phyloP scores from a whole-genome alignment of 306 rosid genomes.

The Rubus parviflorus region DNA sequence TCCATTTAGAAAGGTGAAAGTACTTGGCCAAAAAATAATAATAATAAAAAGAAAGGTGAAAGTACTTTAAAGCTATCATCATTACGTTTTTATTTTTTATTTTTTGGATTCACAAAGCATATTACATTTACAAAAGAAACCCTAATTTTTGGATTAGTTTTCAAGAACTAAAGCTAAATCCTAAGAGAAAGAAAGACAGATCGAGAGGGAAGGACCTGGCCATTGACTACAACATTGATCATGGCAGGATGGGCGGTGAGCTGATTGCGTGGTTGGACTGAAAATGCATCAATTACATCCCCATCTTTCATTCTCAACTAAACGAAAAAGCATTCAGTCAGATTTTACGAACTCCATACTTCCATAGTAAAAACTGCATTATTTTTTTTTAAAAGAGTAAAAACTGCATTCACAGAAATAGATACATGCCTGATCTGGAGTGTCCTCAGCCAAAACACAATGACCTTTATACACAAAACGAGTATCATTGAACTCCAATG shows the following conservation, averaged over 20 bases:
- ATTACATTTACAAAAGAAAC: too few relatives aligned
- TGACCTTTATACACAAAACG: conserved; percentile 71
- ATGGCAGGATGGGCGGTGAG: too few relatives aligned
- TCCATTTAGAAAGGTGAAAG: too few relatives aligned
- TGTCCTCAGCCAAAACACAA: conserved; percentile 58
- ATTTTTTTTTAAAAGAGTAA: too few relatives aligned
- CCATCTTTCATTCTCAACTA: conserved; percentile 74
- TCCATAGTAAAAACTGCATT: too few relatives aligned
- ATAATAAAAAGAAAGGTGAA: too few relatives aligned
- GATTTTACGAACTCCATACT: not conserved
- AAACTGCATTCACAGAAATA: too few relatives aligned
- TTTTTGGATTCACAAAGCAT: too few relatives aligned
- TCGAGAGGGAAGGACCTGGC: not conserved
- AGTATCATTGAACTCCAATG: conserved; percentile 54
- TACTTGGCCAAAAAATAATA: too few relatives aligned
- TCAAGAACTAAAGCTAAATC: not conserved
- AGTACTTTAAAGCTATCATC: too few relatives aligned
- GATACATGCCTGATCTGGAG: conserved; percentile 41
- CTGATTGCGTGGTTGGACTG: not conserved
- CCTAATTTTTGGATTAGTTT: too few relatives aligned
- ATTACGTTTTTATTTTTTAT: too few relatives aligned
- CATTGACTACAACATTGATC: not conserved
- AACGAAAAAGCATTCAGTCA: not conserved
- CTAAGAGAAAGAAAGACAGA: not conserved
- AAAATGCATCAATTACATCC: conserved; percentile 60